phyloP scores from a whole-genome alignment of 2,329 filamentous ascomycete genomes.

The Colletotrichum cuscutae region DNA sequence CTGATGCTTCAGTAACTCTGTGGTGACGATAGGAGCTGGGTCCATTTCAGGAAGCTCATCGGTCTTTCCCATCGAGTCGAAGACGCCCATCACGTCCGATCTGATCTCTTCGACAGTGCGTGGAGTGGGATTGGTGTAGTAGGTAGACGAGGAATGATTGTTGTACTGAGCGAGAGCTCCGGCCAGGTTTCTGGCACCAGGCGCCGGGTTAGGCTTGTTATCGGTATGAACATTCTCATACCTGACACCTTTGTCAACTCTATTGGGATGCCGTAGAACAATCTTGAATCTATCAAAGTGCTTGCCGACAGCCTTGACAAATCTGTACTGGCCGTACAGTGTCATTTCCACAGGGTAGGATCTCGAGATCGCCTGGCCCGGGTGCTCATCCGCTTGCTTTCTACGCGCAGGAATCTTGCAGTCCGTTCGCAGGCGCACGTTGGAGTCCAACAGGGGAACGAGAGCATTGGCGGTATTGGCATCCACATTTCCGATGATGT shows the following conservation, averaged over 20 bases:
- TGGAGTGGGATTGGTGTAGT: constrained; percentile 44
- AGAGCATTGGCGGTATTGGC: constrained; percentile 73
- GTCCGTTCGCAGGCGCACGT: constrained; percentile 73
- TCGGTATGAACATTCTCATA: constrained; percentile 81
- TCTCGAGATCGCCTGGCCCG: constrained; percentile 70
- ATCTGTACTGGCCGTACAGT: constrained; percentile 80
- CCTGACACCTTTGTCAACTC: constrained; percentile 72
- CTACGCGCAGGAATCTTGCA: constrained; percentile 76
- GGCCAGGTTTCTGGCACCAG: constrained; percentile 42
- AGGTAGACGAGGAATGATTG: constrained; percentile 26
- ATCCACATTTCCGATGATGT: constrained; percentile 82
- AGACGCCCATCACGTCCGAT: constrained; percentile 85
- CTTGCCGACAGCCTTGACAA: constrained; percentile 72
- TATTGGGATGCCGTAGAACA: constrained; percentile 63
- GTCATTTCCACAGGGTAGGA: constrained; percentile 76
- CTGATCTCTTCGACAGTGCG: constrained; percentile 88
- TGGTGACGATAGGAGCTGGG: constrained; percentile 69
- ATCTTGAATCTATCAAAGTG: constrained; percentile 74
- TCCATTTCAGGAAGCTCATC: constrained; percentile 82
- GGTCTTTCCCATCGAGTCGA: constrained; percentile 82
- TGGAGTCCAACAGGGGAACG: constrained; percentile 77
- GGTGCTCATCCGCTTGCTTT: constrained; percentile 70
- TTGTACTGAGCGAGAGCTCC: constrained; percentile 29
- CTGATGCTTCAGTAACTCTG: constrained; percentile 82
- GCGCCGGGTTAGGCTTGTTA: constrained; percentile 50